These are phyloP conservation scores for Dictyostelium intermedium DNA, from an alignment of 78 protist genomes.

Conservation along the genomic window DNA sequence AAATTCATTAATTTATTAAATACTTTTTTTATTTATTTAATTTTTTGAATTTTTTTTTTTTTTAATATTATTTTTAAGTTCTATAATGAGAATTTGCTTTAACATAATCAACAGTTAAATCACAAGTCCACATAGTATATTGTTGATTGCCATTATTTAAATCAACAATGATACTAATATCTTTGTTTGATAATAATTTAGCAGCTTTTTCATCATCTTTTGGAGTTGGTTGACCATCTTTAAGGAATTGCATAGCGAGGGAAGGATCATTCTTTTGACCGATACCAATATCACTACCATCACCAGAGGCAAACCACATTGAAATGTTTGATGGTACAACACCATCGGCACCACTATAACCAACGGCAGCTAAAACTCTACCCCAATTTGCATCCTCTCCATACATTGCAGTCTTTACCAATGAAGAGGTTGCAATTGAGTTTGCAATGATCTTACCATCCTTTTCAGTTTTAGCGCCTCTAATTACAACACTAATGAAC, in stretches of 20 bases:
- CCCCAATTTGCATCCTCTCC: slow-evolving; percentile 90
- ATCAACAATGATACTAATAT: slow-evolving; percentile 58
- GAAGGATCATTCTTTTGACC: slow-evolving; percentile 71
- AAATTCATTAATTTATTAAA: neutral
- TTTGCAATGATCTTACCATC: slow-evolving; percentile 36
- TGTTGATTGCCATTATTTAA: slow-evolving; percentile 7
- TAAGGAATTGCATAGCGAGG: slow-evolving; percentile 48
- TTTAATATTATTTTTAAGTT: neutral
- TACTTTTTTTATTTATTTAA: too few species aligned
- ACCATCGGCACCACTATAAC: slow-evolving; percentile 79
- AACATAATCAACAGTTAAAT: slow-evolving; percentile 65
- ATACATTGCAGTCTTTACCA: slow-evolving; percentile 86
- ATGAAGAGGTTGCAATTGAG: slow-evolving; percentile 41
- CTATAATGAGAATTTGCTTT: slow-evolving; percentile 75
- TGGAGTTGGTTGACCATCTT: slow-evolving; percentile 57
- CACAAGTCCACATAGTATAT: slow-evolving; percentile 73
- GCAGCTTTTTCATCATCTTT: slow-evolving; percentile 63
- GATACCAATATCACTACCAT: slow-evolving; percentile 52
- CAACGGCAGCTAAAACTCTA: slow-evolving; percentile 85
- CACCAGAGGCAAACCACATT: slow-evolving; percentile 67
- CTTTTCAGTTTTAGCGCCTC: slow-evolving; percentile 28
- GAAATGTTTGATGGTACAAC: slow-evolving; percentile 49
- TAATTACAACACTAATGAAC: slow-evolving; percentile 33
- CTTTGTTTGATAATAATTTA: slow-evolving; percentile 22
- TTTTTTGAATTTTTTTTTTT: neutral